Percentiles rank a stretch among this genome's conserved stretches.
Evolutionary conservation across 2,329 filamentous ascomycete genomes (phyloP).

Genomic region (Neonectria sp.): DNA sequence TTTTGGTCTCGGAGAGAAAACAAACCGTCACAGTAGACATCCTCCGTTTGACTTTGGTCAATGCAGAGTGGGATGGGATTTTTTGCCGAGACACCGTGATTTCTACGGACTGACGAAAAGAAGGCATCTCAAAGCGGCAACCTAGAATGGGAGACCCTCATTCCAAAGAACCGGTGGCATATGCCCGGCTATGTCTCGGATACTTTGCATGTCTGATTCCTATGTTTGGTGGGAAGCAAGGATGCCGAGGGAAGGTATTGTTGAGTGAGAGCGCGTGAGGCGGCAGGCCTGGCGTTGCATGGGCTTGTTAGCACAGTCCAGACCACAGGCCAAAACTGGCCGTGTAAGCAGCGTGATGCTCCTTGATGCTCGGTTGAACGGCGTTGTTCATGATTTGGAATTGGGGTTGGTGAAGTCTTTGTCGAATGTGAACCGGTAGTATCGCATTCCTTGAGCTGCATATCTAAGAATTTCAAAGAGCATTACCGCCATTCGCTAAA

Average conservation of each 20-base stretch:
- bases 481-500: no score
- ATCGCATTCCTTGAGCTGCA: no score
- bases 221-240: not conserved
- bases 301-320: not conserved
- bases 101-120: conserved; percentile 2
- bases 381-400: not conserved
- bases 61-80: conserved; percentile 5
- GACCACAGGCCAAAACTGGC: conserved; percentile 9
- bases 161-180: not conserved
- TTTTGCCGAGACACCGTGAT: conserved; percentile 1
- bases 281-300: not conserved
- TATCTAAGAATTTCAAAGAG: no score
- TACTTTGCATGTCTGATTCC: not conserved
- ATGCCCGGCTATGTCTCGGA: not conserved
- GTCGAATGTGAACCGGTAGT: not conserved
- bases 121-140: conserved; percentile 2
- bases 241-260: conserved; percentile 11
- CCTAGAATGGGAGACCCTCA: not conserved
- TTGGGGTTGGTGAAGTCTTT: not conserved
- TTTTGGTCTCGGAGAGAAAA: conserved; percentile 2
- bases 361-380: conserved; percentile 7
- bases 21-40: not conserved
- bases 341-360: not conserved
- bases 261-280: not conserved
- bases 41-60: not conserved